These are phyloP conservation scores for Cordyceps fumosorosea DNA, from an alignment of 2,329 filamentous ascomycete species.

Conservation along the genomic window DNA sequence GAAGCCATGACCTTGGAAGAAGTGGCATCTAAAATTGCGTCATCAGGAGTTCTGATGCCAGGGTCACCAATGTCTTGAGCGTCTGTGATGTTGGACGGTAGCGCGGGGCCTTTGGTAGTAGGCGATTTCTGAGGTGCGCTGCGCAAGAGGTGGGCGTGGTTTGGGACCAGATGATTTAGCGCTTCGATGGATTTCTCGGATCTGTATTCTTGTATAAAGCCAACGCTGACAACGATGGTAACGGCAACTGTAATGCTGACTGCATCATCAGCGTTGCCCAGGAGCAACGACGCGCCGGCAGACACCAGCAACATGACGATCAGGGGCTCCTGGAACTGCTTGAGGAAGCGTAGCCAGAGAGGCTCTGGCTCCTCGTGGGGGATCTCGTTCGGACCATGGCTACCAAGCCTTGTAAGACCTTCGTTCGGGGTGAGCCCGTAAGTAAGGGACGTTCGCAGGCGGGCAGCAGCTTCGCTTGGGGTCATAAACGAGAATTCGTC, in stretches of 20 bases:
- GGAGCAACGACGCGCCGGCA: constrained; percentile 77
- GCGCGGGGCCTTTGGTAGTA: constrained; percentile 33
- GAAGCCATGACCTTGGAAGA: constrained; percentile 82
- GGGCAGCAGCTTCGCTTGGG: constrained; percentile 69
- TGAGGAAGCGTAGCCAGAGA: constrained; percentile 88
- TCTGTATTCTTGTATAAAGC: constrained; percentile 94
- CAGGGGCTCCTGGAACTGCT: constrained; percentile 93
- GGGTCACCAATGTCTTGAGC: constrained; percentile 34
- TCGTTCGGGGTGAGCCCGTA: constrained; percentile 76
- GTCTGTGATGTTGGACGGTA: constrained; percentile 41
- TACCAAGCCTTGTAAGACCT: constrained; percentile 69
- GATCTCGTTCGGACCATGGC: constrained; percentile 88
- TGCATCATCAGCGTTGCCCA: constrained; percentile 92
- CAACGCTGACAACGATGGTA: constrained; percentile 92
- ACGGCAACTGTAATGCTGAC: constrained; percentile 93
- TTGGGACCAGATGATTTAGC: constrained; percentile 85
- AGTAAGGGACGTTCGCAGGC: constrained; percentile 73
- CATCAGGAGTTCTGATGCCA: constrained; percentile 53
- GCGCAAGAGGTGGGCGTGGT: constrained; percentile 91
- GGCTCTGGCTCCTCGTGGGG: constrained; percentile 91
- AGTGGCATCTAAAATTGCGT: constrained; percentile 60
- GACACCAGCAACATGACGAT: constrained; percentile 89
- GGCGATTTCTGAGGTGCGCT: constrained; percentile 35
- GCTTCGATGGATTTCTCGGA: constrained; percentile 97
- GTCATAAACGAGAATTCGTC: constrained; percentile 62